Percentiles rank a stretch among this genome's conserved stretches.
phyloP scores from a whole-genome alignment of 768 basidiomycete genomes.

The Sistotremastrum suecicum region DNA sequence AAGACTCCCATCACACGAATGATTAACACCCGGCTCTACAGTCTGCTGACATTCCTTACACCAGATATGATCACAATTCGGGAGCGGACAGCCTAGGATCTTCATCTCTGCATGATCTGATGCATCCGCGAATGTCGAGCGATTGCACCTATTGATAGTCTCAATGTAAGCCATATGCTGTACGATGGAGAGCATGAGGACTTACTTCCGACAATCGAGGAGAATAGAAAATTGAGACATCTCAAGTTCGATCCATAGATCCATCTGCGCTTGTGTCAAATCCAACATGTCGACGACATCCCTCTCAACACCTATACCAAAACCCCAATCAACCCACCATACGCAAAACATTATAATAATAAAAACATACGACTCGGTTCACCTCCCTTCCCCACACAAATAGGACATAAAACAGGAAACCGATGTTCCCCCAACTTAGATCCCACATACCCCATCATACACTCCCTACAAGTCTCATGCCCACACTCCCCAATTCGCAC shows the following conservation, averaged over 20 bases:
- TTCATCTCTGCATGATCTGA: constrained; percentile 6
- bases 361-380: constrained; percentile 5
- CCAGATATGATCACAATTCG: constrained; percentile 9
- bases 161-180: not conserved
- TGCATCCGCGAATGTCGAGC: constrained; percentile 7
- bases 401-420: constrained; percentile 11
- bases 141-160: constrained; percentile 6
- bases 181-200: not conserved
- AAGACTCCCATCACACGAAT: constrained; percentile 10
- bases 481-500: constrained; percentile 7
- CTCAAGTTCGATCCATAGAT: constrained; percentile 7
- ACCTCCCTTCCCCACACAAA: constrained; percentile 5
- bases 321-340: too few relatives aligned
- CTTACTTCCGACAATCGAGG: constrained; percentile 9
- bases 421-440: constrained; percentile 5
- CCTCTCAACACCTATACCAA: constrained; percentile 2
- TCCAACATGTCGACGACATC: constrained; percentile 6
- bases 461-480: constrained; percentile 10
- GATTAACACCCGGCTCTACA: constrained; percentile 4
- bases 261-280: constrained; percentile 2
- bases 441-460: constrained; percentile 8
- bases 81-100: constrained; percentile 8
- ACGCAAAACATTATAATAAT: too few relatives aligned
- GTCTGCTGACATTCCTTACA: constrained; percentile 10
- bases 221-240: constrained; percentile 7